Base-by-base conservation (phyloP, 768 basidiomycete genomes). In the Saitozyma sp. region DNA sequence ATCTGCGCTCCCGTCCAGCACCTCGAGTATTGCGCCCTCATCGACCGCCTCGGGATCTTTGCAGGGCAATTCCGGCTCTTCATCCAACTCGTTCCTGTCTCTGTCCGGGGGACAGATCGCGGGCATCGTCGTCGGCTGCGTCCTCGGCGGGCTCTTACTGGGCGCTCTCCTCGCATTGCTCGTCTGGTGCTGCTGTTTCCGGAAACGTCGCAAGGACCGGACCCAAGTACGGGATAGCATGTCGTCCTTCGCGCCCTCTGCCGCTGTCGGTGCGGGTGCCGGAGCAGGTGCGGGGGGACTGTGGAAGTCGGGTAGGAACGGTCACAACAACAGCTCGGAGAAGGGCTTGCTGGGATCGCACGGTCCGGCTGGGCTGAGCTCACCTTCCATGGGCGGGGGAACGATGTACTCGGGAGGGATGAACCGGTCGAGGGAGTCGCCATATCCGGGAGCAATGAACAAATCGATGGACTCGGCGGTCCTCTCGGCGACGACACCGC, bases 61-160 rank as follows among this genome's bases (percentile, higher is more conserved):
- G 14, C 60, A 61, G 43, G 62, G 56, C 29, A 53, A 56, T 45
- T 55, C 45, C 2, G 45, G 45, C 45, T 46, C 29, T 29, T 29
- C 29, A 5, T 29, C 29, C 29, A 29, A 29, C 2, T 29, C 29
- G 29, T 29, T 5, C 29, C 29, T 29, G 29, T 29, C 29, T 29
- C 5, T 78, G 11, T 65, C 61, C 13, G 62, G 65, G 14, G 77
- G 77, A 37, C 64, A 63, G 52, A 54, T 77, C 37, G 77, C 77
- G 8, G 77, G 77, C 16, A 70, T 68, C 2, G 68, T 76, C 14
- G 71, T 78, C 9, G 77, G 77, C 6, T 61, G 67, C 55, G 69
- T 77, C 16, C 48, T 78, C 7, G 75, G 75, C 10, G 75, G 75
- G 52, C 58, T 78, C 3, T 61, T 78, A 41, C 72, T 76, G 51